Evolutionary conservation across 805 yeast genomes (phyloP).

Genomic region (Hanseniaspora nectarophila): DNA sequence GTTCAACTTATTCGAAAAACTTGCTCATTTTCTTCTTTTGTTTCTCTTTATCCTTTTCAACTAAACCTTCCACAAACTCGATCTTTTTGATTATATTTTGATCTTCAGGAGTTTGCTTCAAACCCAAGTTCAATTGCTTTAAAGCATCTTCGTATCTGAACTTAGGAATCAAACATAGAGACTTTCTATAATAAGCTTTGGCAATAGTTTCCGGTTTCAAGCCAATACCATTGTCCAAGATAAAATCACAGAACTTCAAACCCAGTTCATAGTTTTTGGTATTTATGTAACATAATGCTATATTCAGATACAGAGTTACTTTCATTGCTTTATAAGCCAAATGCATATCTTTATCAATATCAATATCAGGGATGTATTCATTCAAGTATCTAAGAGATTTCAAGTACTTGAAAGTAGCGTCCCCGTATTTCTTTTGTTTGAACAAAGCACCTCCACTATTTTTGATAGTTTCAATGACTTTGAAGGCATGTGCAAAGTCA

Average conservation of each 20-base stretch:
- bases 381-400: constrained; percentile 59
- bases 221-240: constrained; percentile 39
- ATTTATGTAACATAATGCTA: constrained; percentile 46
- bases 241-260: constrained; percentile 42
- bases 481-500: constrained; percentile 39
- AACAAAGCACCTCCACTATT: constrained; percentile 54
- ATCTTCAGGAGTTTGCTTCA: constrained; percentile 38
- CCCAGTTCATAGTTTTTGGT: constrained; percentile 38
- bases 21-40: constrained; percentile 49
- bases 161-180: constrained; percentile 34
- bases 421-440: constrained; percentile 38
- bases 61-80: constrained; percentile 30
- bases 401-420: constrained; percentile 50
- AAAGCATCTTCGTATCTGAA: constrained; percentile 42
- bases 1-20: constrained; percentile 43
- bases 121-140: constrained; percentile 36
- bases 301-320: constrained; percentile 36
- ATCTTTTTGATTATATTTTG: constrained; percentile 37
- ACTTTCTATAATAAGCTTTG: constrained; percentile 49
- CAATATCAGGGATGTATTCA: constrained; percentile 61
- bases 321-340: constrained; percentile 38
- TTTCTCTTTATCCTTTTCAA: constrained; percentile 36
- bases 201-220: constrained; percentile 30
- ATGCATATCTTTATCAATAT: constrained; percentile 42
- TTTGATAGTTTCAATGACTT: constrained; percentile 46